These are phyloP conservation scores for Ambrosiella cleistominuta DNA, from an alignment of 2,329 filamentous ascomycete genomes.

Conservation along the genomic window DNA sequence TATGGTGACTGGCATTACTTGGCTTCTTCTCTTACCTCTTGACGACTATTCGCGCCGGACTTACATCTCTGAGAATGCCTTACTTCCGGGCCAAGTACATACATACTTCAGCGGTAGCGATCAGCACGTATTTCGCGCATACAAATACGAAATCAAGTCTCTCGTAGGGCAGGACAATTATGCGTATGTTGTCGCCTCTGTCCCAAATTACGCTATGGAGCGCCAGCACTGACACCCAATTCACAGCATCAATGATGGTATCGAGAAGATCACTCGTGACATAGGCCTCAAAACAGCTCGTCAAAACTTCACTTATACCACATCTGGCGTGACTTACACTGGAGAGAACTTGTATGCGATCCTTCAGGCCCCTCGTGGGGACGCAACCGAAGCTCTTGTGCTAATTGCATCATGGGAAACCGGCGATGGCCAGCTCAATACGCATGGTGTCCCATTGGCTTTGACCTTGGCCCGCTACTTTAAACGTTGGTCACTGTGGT, in stretches of 20 bases:
- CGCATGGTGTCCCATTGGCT: conserved; percentile 71
- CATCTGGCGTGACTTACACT: conserved; percentile 52
- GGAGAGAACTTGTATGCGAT: conserved; percentile 91
- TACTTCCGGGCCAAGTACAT: conserved; percentile 89
- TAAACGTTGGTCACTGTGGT: conserved; percentile 97
- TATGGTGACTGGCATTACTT: conserved; percentile 68
- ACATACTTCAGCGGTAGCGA: conserved; percentile 96
- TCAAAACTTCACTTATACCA: conserved; percentile 74
- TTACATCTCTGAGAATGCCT: conserved; percentile 94
- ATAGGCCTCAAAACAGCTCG: conserved; percentile 73
- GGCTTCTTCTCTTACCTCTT: conserved; percentile 78
- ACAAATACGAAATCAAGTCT: conserved; percentile 62
- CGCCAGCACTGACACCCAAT: neutral
- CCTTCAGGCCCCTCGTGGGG: conserved; percentile 79
- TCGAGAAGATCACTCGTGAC: conserved; percentile 58
- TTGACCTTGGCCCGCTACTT: conserved; percentile 86
- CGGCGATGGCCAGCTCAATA: conserved; percentile 59
- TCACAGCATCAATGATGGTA: conserved; percentile 44
- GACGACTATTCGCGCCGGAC: conserved; percentile 81
- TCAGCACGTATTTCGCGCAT: conserved; percentile 83
- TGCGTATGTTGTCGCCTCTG: conserved; percentile 24
- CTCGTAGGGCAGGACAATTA: conserved; percentile 36
- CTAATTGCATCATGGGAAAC: conserved; percentile 80
- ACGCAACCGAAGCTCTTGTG: conserved; percentile 94
- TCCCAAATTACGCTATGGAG: too few species aligned